phyloP scores from a whole-genome alignment of 768 basidiomycete genomes.

The Tulasnella sp. region DNA sequence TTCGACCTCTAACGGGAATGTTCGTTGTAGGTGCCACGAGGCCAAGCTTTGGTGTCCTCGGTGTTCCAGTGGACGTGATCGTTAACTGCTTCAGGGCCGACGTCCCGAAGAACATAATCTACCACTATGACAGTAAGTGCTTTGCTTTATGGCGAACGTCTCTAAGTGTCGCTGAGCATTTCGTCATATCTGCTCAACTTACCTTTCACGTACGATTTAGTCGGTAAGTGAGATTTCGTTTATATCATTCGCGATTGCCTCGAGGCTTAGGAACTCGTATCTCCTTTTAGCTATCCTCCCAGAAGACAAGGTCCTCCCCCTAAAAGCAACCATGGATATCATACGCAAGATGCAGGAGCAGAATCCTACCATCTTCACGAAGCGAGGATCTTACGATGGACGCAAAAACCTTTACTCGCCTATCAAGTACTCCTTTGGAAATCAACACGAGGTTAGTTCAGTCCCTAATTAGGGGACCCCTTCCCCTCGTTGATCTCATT shows the following conservation, averaged over 20 bases:
- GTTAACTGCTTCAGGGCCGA: slow-evolving; percentile 60
- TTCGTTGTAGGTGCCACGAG: slow-evolving; percentile 35
- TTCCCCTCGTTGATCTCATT: not conserved
- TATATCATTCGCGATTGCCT: not conserved
- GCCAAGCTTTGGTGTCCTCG: slow-evolving; percentile 53
- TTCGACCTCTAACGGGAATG: not conserved
- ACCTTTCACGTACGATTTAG: slow-evolving; percentile 28
- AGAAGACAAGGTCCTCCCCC: slow-evolving; percentile 60
- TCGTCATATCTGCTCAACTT: not conserved
- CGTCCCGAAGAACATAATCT: slow-evolving; percentile 55
- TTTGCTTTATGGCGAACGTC: not conserved
- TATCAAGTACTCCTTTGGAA: slow-evolving; percentile 49
- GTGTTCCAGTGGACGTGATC: slow-evolving; percentile 37
- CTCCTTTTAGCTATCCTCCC: slow-evolving; percentile 51
- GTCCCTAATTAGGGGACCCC: not conserved
- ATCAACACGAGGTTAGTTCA: slow-evolving; percentile 38
- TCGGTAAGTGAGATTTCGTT: slow-evolving; percentile 36
- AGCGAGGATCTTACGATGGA: slow-evolving; percentile 68
- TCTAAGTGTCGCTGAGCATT: not conserved
- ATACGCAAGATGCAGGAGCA: slow-evolving; percentile 51
- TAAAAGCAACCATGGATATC: slow-evolving; percentile 60
- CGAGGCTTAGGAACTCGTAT: slow-evolving; percentile 21
- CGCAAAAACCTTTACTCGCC: slow-evolving; percentile 68
- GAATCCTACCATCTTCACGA: slow-evolving; percentile 61
- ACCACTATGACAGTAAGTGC: slow-evolving; percentile 70